Conservation (phyloP, 163 green algal genomes). For the Chlorella variabilis region DNA sequence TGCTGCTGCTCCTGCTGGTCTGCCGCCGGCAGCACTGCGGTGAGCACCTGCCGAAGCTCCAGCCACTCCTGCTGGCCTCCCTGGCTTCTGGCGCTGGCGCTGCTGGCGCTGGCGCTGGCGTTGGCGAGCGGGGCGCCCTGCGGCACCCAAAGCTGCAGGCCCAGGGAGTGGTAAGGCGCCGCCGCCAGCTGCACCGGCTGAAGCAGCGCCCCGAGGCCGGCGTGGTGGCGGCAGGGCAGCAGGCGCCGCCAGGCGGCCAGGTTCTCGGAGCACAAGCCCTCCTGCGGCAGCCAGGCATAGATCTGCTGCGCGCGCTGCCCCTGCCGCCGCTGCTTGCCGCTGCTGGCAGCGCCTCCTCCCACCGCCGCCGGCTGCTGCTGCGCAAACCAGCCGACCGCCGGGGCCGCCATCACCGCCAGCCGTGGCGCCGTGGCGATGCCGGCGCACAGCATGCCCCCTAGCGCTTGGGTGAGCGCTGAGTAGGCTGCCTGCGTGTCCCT, state of each 20-base stretch:
- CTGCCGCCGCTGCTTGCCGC: not conserved
- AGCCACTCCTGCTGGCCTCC: not conserved
- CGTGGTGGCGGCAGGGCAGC: conserved; percentile 80
- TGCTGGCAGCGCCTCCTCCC: conserved; percentile 25
- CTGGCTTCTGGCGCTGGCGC: no score
- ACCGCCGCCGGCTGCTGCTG: conserved; percentile 31
- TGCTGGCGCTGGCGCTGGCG: not conserved
- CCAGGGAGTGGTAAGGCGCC: conserved; percentile 61
- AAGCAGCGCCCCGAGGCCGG: conserved; percentile 70
- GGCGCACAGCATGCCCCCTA: conserved; percentile 76
- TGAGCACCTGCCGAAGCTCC: not conserved
- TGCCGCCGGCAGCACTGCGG: not conserved
- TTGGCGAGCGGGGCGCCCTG: not conserved
- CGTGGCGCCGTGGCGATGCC: conserved; percentile 57
- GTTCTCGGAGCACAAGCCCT: conserved; percentile 91
- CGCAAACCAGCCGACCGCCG: conserved; percentile 45
- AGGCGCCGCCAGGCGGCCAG: conserved; percentile 91
- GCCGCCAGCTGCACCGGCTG: conserved; percentile 46
- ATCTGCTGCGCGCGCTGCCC: conserved; percentile 34
- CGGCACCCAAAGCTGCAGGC: not conserved
- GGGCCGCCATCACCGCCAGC: conserved; percentile 27
- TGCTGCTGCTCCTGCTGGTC: not conserved
- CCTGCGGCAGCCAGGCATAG: conserved; percentile 73
- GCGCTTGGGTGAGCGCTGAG: conserved; percentile 58
- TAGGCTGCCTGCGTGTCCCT: conserved; percentile 44